Evolutionary conservation across 768 basidiomycete species (phyloP).

Genomic region (Lactarius tabidus): DNA sequence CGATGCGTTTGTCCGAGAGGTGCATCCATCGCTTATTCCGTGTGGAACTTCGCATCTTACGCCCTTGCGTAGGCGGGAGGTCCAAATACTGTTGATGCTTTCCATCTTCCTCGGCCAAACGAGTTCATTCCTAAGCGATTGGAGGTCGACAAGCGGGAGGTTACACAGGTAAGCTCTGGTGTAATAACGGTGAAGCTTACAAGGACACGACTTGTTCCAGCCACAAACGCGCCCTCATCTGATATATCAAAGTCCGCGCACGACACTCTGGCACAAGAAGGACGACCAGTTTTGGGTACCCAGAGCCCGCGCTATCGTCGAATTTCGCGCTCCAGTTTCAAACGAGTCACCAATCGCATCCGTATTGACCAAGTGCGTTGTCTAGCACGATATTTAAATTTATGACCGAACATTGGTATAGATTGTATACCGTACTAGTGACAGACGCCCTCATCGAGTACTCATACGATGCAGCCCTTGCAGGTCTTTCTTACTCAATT

Average conservation of each 20-base stretch:
- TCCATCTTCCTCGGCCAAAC: slow-evolving; percentile 81
- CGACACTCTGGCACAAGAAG: slow-evolving; percentile 92
- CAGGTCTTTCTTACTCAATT: slow-evolving; percentile 76
- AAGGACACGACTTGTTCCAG: slow-evolving; percentile 37
- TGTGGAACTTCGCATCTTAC: slow-evolving; percentile 10
- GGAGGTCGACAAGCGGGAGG: slow-evolving; percentile 72
- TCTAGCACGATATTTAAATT: not conserved
- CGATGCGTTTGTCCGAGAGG: slow-evolving; percentile 55
- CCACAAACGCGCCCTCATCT: slow-evolving; percentile 71
- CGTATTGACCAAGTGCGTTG: slow-evolving; percentile 66
- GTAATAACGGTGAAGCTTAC: not conserved
- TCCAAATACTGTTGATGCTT: slow-evolving; percentile 59
- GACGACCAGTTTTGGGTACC: slow-evolving; percentile 97
- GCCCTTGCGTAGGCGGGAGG: slow-evolving; percentile 49
- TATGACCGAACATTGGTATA: slow-evolving; percentile 30
- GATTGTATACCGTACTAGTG: slow-evolving; percentile 80
- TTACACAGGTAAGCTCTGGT: slow-evolving; percentile 47
- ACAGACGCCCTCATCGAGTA: slow-evolving; percentile 88
- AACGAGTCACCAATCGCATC: slow-evolving; percentile 62
- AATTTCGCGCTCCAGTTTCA: slow-evolving; percentile 63
- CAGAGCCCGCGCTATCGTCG: slow-evolving; percentile 72
- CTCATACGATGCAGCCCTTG: slow-evolving; percentile 88
- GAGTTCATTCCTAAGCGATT: slow-evolving; percentile 87
- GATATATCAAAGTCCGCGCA: slow-evolving; percentile 65
- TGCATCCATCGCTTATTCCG: slow-evolving; percentile 26